Evolutionary conservation across 805 yeast species (phyloP).

Genomic region (Wickerhamiella musiphila): DNA sequence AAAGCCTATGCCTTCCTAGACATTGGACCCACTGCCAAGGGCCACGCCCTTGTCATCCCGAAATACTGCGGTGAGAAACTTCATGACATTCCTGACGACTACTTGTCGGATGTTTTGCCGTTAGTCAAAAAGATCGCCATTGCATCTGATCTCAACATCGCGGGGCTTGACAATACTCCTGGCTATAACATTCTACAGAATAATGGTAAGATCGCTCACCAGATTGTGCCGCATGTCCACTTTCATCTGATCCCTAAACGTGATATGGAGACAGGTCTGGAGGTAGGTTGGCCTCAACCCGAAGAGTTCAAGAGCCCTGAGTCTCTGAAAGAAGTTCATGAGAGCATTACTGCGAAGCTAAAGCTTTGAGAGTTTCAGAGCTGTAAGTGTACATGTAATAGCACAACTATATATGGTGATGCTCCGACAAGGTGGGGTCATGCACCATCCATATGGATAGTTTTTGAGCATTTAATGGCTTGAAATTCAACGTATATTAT

Average conservation of each 20-base stretch:
- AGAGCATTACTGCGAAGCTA: slow-evolving; percentile 31
- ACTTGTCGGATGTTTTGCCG: slow-evolving; percentile 71
- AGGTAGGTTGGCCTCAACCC: slow-evolving; percentile 90
- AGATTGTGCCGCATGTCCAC: slow-evolving; percentile 89
- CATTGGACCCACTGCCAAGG: slow-evolving; percentile 80
- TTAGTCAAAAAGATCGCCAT: slow-evolving; percentile 72
- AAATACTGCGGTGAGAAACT: slow-evolving; percentile 85
- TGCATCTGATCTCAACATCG: slow-evolving; percentile 37
- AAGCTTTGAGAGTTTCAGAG: no score
- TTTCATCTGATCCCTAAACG: slow-evolving; percentile 91
- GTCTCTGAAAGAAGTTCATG: slow-evolving; percentile 43
- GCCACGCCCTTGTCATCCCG: slow-evolving; percentile 82
- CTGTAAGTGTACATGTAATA: no score
- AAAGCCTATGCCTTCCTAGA: slow-evolving; percentile 69
- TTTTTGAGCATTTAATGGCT: no score
- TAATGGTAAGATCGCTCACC: slow-evolving; percentile 92
- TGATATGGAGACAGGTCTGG: slow-evolving; percentile 53
- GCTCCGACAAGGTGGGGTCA: no score
- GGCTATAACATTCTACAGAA: slow-evolving; percentile 86
- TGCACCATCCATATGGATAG: no score
- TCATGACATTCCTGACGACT: slow-evolving; percentile 86
- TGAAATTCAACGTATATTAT: background rate
- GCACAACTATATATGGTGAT: no score
- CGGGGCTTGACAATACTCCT: slow-evolving; percentile 37
- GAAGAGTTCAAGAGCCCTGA: slow-evolving; percentile 51